Evolutionary conservation across 306 rosid species (phyloP), one percentile per base, ranked within the genome.

Genomic region (Castanea mollissima): DNA sequence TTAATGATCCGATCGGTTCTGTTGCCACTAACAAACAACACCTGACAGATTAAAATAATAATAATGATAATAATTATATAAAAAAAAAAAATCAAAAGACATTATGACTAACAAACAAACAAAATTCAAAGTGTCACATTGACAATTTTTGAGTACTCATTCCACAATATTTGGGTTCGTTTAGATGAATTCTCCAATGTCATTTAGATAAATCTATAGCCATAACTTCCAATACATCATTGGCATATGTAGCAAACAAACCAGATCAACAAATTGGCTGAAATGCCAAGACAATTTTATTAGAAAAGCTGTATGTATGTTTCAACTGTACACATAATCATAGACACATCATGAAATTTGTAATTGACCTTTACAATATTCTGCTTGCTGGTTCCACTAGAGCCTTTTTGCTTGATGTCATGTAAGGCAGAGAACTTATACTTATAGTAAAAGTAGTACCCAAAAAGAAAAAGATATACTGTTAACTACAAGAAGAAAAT

Each of bases 331-430:
- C 51, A 74, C 65, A 32, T 35, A 54, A 54, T 49, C 20, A 29
- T 16, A 62, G 31, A 56, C 73, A 85, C 82, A 87, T 38, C 27
- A 81, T 80, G 74, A 80, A 76, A 69, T 32, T 59, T 52, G 83
- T 41, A 82, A 74, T 68, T 74, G 71, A 31, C 87, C 91, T 79
- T 85, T 71, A 72, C 85, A 82, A 90, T 98, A 94, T 90, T 90
- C 99, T 88, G 94, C 84, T 93, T 95, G 99, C 99, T 95, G 86
- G 96, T 93, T 95, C 98, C 89, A 93, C 98, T 93, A 88, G 90
- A 87, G 79, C 96, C 89, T 89, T 57, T 80, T 76, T 83, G 94
- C 97, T 96, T 19, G 20, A 15, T 79, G 31, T 51, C 44, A 86
- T 46, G 32, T 3, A 77, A 87, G 94, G 96, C 96, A 87, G 84